Evolutionary conservation across 1,284 basidiomycete genomes (phyloP).

Genomic region (Neotropicomus parvogracilis): DNA sequence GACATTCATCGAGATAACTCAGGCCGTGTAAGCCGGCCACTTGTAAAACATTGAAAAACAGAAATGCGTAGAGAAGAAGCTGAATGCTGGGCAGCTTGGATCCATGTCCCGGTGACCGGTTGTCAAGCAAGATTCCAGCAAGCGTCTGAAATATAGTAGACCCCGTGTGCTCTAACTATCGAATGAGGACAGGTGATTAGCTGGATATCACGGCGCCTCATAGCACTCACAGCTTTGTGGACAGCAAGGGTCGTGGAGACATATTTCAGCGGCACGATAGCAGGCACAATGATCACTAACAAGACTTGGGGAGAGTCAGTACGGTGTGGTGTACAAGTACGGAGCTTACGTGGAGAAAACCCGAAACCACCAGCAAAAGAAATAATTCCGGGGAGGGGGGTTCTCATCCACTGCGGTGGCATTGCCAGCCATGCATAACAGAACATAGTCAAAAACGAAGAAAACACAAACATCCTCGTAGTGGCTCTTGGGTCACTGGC

Average conservation of each 20-base stretch:
- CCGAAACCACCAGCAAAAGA: constrained; percentile 69
- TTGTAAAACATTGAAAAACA: constrained; percentile 59
- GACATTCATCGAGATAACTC: constrained; percentile 42
- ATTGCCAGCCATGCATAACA: constrained; percentile 66
- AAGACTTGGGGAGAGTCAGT: constrained; percentile 45
- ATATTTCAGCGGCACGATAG: constrained; percentile 66
- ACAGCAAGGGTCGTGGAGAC: constrained; percentile 76
- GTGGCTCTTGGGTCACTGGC: constrained; percentile 56
- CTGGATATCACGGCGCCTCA: not conserved
- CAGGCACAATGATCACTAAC: constrained; percentile 71
- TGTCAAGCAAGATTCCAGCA: constrained; percentile 55
- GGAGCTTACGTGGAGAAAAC: constrained; percentile 61
- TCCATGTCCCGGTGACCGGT: constrained; percentile 26
- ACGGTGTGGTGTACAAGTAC: not conserved
- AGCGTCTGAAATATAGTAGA: constrained; percentile 69
- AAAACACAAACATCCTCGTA: constrained; percentile 53
- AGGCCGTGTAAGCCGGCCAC: constrained; percentile 49
- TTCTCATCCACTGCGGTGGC: constrained; percentile 52
- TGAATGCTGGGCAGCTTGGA: constrained; percentile 37
- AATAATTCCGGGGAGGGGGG: constrained; percentile 60
- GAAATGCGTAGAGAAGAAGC: constrained; percentile 55
- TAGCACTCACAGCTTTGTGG: constrained; percentile 65
- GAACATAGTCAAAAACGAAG: constrained; percentile 60
- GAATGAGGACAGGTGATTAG: constrained; percentile 2
- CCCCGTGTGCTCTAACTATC: constrained; percentile 69